Evolutionary conservation across 2,329 filamentous ascomycete species (phyloP), one percentile per base, ranked within the genome.

Genomic region (Cladosporium sp.): DNA sequence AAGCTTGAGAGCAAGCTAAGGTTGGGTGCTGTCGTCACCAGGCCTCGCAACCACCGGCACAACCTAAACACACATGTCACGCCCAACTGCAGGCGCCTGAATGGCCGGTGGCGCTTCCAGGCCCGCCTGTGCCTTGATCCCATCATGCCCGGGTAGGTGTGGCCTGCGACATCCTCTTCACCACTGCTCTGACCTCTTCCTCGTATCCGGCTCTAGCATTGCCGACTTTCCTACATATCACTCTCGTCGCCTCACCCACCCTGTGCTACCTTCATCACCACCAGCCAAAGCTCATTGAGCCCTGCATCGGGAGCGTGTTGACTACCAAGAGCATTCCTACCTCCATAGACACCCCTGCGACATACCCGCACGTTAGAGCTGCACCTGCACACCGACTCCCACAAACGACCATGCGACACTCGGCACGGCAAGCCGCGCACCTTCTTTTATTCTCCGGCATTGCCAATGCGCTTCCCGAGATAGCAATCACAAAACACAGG

Each of bases 401-500:
- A 8, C 45, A 19, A 28, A 15, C 44, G 2, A 37, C 19, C 12
- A 50, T 50, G 47, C 17, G 34, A 19, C 12, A 32, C 19, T 24
- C 47, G 2, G n/a, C 44, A 2, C 4, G 3, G 1, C 25, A 34
- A 12, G 47, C 20, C 47, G 34, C 47, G 19, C 19, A 22, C 34
- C 10, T 24, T 13, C 32, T 50, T 32, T 37, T 50, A 12, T 32
- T 50, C 10, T 50, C 32, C 17, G 6, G 34, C 39, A 61, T 62
- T 20, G 60, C 61, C n/a, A 35, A 60, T 49, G 62, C 60, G 15
- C 60, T 69, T 25, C 67, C 67, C 1, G 62, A 67, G 55, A 55
- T 69, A 40, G 25, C 53, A 45, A 62, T 69, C 39, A 34, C 58
- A 37, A 69, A 69, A 59, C 60, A 68, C 58, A 63, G 54, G 35